Percentiles rank a stretch among this genome's conserved stretches.
These are phyloP conservation scores for Epichloe sp. DNA, from an alignment of 2,329 filamentous ascomycete species.

Conservation along the genomic window DNA sequence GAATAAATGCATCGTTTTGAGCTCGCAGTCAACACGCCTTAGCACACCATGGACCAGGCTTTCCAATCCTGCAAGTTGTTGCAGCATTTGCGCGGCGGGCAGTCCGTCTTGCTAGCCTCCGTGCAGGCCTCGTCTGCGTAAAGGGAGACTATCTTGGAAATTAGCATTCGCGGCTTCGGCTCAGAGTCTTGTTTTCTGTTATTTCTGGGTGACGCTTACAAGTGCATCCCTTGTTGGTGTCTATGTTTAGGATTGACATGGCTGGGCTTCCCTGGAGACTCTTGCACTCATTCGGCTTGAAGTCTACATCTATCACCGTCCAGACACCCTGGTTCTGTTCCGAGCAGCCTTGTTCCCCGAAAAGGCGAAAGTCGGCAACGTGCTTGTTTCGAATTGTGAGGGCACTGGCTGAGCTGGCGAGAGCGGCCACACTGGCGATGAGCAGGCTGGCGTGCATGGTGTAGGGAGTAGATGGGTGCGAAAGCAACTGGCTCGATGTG, in stretches of 20 bases:
- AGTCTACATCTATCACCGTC: constrained; percentile 14
- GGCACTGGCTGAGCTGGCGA: constrained; percentile 7
- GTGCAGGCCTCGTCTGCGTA: constrained; percentile 7
- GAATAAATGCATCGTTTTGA: neutral
- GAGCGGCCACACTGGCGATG: constrained; percentile 5
- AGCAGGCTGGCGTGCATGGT: constrained; percentile 9
- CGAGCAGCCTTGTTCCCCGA: constrained; percentile 9
- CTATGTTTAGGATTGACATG: constrained; percentile 7
- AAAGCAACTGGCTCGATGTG: neutral
- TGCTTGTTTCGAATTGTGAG: constrained; percentile 11
- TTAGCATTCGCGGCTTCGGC: neutral
- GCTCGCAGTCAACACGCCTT: neutral
- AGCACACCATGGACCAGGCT: constrained; percentile 4
- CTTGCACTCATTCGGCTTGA: constrained; percentile 10
- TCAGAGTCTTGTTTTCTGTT: neutral
- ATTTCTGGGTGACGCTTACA: constrained; percentile 3
- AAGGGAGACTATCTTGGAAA: constrained; percentile 6
- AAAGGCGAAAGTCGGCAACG: constrained; percentile 15
- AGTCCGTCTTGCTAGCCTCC: neutral
- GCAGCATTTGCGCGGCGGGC: neutral
- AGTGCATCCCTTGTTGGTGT: constrained; percentile 10
- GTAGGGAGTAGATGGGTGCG: too few species aligned
- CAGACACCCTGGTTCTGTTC: constrained; percentile 13
- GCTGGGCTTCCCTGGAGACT: constrained; percentile 5
- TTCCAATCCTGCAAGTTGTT: neutral